Conservation (phyloP, 2,329 filamentous ascomycete species). For the Aspergillus sp. region DNA sequence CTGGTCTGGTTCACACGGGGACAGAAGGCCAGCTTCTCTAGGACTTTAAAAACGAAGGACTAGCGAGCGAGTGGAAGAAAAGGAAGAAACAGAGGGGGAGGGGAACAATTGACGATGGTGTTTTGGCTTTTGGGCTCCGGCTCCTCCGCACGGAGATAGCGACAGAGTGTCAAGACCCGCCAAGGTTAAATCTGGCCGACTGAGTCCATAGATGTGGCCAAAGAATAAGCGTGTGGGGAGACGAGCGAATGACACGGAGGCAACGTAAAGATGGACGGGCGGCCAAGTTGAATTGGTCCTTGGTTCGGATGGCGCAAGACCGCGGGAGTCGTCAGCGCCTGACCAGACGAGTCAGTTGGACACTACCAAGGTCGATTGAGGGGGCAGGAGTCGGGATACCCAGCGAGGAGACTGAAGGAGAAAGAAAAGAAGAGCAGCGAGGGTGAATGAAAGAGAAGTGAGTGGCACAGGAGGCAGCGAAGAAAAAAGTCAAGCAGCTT, state of each 20-base stretch:
- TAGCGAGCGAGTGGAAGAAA: conserved; percentile 12
- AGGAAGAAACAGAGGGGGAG: conserved; percentile 10
- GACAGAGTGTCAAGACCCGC: conserved; percentile 24
- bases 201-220: conserved; percentile 21
- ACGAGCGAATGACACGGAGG: conserved; percentile 14
- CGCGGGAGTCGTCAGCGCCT: conserved; percentile 15
- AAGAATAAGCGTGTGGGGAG: neutral
- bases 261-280: conserved; percentile 5
- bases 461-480: conserved; percentile 17
- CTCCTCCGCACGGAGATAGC: conserved; percentile 25
- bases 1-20: conserved; percentile 10
- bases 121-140: conserved; percentile 16
- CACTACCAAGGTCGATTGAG: conserved; percentile 1
- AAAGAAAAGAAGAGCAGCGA: conserved; percentile 13
- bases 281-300: conserved; percentile 11
- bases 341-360: conserved; percentile 16
- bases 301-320: conserved; percentile 10
- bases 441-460: conserved; percentile 7
- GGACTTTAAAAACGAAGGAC: conserved; percentile 1
- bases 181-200: conserved; percentile 22
- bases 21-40: conserved; percentile 24
- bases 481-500: conserved; percentile 22
- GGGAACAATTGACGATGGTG: conserved; percentile 9
- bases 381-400: neutral
- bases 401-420: conserved; percentile 1